Percentiles rank a stretch among this genome's conserved stretches.
These are phyloP conservation scores for Lenzites betulinus DNA, from an alignment of 768 basidiomycete species.

Conservation along the genomic window DNA sequence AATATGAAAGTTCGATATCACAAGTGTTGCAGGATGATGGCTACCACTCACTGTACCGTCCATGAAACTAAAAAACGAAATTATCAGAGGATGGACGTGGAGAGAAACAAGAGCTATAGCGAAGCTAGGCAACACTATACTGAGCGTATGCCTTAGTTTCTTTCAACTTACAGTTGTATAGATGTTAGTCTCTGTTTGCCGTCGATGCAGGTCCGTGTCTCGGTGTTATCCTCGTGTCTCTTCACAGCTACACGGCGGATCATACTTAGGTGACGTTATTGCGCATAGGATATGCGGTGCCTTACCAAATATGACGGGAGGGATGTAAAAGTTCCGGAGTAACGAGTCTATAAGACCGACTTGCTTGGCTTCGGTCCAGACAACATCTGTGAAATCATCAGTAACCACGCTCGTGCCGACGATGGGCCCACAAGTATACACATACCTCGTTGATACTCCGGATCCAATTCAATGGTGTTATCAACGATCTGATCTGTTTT, in stretches of 20 bases:
- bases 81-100: background rate
- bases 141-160: background rate
- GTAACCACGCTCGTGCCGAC: no score
- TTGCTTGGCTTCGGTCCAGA: slow-evolving; percentile 66
- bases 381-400: slow-evolving; percentile 46
- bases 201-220: slow-evolving; percentile 60
- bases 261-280: background rate
- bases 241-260: slow-evolving; percentile 42
- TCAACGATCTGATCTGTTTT: slow-evolving; percentile 49
- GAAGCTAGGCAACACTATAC: no score
- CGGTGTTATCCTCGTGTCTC: slow-evolving; percentile 41
- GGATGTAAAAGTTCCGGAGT: slow-evolving; percentile 64
- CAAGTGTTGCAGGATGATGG: background rate
- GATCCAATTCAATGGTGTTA: slow-evolving; percentile 54
- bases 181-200: slow-evolving; percentile 77
- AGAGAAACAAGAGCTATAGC: no score
- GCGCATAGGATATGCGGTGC: background rate
- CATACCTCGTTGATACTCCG: slow-evolving; percentile 67
- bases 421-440: background rate
- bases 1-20: background rate
- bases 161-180: slow-evolving; percentile 48
- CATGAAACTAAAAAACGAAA: slow-evolving; percentile 46
- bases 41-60: slow-evolving; percentile 52
- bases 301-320: slow-evolving; percentile 67
- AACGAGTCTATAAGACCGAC: slow-evolving; percentile 63